Base-by-base conservation (phyloP, 2,329 filamentous ascomycete species). In the Sphaerulina musiva region DNA sequence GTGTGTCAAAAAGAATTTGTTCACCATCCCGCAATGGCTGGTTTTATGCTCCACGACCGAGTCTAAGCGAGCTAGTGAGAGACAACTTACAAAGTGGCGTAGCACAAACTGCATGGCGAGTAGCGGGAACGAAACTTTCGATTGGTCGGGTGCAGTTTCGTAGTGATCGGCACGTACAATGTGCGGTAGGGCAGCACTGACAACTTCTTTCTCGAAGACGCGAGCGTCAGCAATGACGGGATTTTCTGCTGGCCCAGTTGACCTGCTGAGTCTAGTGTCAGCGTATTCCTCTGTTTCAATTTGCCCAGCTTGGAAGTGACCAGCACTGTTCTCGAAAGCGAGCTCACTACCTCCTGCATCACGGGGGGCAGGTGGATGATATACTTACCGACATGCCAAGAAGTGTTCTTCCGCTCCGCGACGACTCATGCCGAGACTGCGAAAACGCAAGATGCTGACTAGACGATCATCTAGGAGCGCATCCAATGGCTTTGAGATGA, bases 71-170 rank as follows among this genome's bases (percentile, higher is more conserved):
- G 26, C 26, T 29, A 6, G 26, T 29, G 26, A 29, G 26, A 6
- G 26, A 29, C 26, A 29, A 29, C 26, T 29, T 29, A 29, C 80
- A 56, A 95, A 82, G 63, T 90, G 87, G 1, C 85, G 83, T 26
- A 95, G 74, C 0, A 83, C 78, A 61, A 91, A 93, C 60, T 95
- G 86, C 78, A 89, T 87, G 1, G 75, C 76, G 2, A 81, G 68
- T 3, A 83, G 70, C 6, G 80, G 80, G 34, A 84, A 74, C 1
- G 80, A 83, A 44, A 69, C 62, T 1, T 64, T 44, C 3, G 46
- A 45, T 6, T 26, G 51, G 55, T 49, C 51, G 6, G 31, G 29
- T 9, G 34, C 34, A 11, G 44, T 43, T 20, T 32, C 39, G 23
- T 81, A 69, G 62, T 82, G 78, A 57, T 84, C 82, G 9, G 68